Evolutionary conservation across 2,329 filamentous ascomycete species (phyloP), one percentile per base, ranked within the genome.

Genomic region (Didymella sp.): DNA sequence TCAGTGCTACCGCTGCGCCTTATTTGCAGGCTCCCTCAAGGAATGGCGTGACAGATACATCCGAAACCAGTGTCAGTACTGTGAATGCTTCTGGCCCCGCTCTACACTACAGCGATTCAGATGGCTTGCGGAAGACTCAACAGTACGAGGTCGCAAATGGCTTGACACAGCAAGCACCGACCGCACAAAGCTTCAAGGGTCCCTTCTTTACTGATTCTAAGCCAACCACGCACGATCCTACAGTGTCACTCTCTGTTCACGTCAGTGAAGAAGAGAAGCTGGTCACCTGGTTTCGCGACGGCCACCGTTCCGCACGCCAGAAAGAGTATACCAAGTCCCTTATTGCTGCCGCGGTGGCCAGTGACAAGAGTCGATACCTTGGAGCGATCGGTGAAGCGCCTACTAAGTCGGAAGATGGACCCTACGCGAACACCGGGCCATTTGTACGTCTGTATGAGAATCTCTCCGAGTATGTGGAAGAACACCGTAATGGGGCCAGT

Each of bases 391-490:
- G 62, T 12, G 51, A 64, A 12, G 22, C 25, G 6, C 51, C 48
- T 11, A 15, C 24, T 21, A 42, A 31, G 13, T 43, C 37, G 9
- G 38, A 49, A 6, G 30, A 56, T n/a, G 24, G 22, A 8, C 21
- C 52, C 8, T 63, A 62, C 37, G 61, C 62, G 13, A 73, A 73
- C 19, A 78, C 74, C 17, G 73, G 71, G 31, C 54, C 77, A 4
- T 75, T 80, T 49, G 71, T 80, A 6, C 73, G 77, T 2, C 59
- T 80, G 11, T 74, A 77, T 46, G 78, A 81, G 59, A 79, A 73
- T 28, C 69, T 81, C 1, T 69, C 70, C 7, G 72, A 73, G 25
- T 81, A 82, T 56, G 64, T 75, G 31, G 78, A 72, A 21, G 66
- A 71, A 43, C 59, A 47, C 15, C 56, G 53, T 13, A 45, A 56